A percentile compares a stretch with the other conserved stretches of the same genome.
Conservation (phyloP, 2,329 filamentous ascomycete species). For the Blastomyces emzantsi region DNA sequence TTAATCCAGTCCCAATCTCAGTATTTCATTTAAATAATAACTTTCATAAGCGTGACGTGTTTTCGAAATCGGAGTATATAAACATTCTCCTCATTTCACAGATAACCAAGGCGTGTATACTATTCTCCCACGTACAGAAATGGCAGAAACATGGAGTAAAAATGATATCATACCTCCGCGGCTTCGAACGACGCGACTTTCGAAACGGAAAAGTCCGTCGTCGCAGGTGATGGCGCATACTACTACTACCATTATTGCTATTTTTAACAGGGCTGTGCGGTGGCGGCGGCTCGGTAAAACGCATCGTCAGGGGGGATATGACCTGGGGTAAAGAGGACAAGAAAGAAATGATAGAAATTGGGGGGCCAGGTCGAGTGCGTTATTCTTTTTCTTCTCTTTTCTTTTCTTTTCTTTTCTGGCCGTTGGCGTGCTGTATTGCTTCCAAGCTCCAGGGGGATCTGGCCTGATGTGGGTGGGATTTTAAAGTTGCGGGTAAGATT, state of each 20-base stretch:
- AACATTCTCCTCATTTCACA: too few relatives aligned
- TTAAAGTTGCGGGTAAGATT: neutral
- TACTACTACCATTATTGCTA: neutral
- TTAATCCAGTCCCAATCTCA: neutral
- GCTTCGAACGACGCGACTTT: constrained; percentile 20
- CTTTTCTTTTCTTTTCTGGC: neutral
- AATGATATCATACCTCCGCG: constrained; percentile 17
- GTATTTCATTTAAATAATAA: neutral
- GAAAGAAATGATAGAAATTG: neutral
- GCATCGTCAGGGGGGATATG: constrained; percentile 1
- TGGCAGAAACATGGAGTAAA: neutral
- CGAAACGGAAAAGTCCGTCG: constrained; percentile 16
- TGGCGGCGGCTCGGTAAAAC: constrained; percentile 1
- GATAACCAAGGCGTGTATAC: neutral
- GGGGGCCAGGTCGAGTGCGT: neutral
- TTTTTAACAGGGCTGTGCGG: neutral
- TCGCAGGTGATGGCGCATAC: constrained; percentile 13
- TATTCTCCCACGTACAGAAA: neutral
- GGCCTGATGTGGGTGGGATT: neutral
- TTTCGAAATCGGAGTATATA: too few relatives aligned
- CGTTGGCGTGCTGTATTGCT: neutral
- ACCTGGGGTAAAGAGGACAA: too few relatives aligned
- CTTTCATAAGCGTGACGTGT: too few relatives aligned
- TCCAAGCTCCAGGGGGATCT: neutral
- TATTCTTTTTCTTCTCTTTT: neutral